These are phyloP conservation scores for Tulasnella sp. DNA, from an alignment of 768 basidiomycete species.

Conservation along the genomic window DNA sequence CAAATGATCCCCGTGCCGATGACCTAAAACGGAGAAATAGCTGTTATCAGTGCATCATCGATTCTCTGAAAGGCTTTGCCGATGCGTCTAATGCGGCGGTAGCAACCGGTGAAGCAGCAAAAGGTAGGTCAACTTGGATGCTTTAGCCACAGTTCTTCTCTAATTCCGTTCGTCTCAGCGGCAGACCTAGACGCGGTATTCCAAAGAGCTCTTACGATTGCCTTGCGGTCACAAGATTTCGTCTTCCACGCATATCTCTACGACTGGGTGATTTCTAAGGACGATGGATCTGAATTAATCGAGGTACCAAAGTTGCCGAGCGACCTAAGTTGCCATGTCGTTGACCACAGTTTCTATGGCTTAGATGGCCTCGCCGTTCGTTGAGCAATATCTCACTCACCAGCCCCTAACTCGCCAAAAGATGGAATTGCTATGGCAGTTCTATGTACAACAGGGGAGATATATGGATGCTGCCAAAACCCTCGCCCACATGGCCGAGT, in stretches of 20 bases:
- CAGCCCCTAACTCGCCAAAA: conserved; percentile 81
- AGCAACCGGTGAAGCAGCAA: neutral
- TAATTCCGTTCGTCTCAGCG: conserved; percentile 35
- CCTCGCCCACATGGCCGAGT: conserved; percentile 79
- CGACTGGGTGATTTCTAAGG: conserved; percentile 85
- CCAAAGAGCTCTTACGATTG: conserved; percentile 82
- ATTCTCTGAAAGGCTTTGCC: conserved; percentile 81
- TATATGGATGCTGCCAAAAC: conserved; percentile 87
- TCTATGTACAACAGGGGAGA: conserved; percentile 90
- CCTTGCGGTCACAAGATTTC: conserved; percentile 82
- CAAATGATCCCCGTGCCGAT: conserved; percentile 60
- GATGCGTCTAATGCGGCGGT: conserved; percentile 42
- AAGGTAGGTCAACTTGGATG: neutral
- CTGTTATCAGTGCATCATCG: conserved; percentile 84
- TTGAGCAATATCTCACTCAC: conserved; percentile 84
- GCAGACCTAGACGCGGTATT: conserved; percentile 73
- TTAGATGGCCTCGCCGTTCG: conserved; percentile 71
- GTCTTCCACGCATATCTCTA: conserved; percentile 94
- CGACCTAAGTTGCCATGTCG: neutral
- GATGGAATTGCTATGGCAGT: conserved; percentile 92
- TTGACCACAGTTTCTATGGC: conserved; percentile 50
- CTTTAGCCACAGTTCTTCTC: neutral
- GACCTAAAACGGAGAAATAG: conserved; percentile 63
- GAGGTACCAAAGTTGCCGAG: conserved; percentile 61
- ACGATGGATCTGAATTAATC: conserved; percentile 83